Percentiles rank a stretch among this genome's conserved stretches.
phyloP scores from a whole-genome alignment of 2,329 filamentous ascomycete genomes.

The Dothideomycetes sp. region DNA sequence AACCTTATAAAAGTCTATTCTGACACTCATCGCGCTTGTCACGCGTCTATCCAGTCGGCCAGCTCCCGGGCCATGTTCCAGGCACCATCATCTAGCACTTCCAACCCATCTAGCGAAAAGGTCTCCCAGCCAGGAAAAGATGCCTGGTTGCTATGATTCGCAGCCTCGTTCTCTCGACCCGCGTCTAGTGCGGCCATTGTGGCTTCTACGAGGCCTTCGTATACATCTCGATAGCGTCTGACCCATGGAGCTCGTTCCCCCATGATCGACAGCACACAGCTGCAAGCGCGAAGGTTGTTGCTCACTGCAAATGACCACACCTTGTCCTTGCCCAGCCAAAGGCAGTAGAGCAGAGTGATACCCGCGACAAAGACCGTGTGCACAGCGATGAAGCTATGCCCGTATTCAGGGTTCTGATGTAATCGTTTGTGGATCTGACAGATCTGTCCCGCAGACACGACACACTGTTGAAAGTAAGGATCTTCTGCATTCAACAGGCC shows the following conservation, averaged over 20 bases:
- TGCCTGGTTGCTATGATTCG: neutral
- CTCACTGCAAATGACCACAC: conserved; percentile 1
- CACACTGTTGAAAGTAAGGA: neutral
- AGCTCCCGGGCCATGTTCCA: neutral
- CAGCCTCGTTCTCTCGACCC: neutral
- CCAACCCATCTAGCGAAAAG: neutral
- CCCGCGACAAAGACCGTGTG: conserved; percentile 2
- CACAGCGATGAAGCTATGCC: conserved; percentile 2
- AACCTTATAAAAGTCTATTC: no score
- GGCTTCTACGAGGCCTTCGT: conserved; percentile 1
- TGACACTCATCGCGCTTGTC: no score
- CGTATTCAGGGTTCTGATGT: conserved; percentile 2
- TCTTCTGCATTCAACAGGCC: neutral
- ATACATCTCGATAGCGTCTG: conserved; percentile 1
- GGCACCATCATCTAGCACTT: neutral
- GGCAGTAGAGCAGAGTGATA: conserved; percentile 1
- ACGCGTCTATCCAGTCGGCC: conserved; percentile 1
- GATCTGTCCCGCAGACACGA: conserved; percentile 2
- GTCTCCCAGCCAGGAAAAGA: neutral
- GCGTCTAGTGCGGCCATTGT: conserved; percentile 1
- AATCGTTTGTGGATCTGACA: conserved; percentile 4
- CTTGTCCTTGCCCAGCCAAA: neutral
- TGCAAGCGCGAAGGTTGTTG: conserved; percentile 1
- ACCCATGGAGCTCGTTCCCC: conserved; percentile 4
- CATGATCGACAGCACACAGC: conserved; percentile 2